phyloP scores from a whole-genome alignment of 1,284 basidiomycete genomes.

The Melampsora larici-populina region DNA sequence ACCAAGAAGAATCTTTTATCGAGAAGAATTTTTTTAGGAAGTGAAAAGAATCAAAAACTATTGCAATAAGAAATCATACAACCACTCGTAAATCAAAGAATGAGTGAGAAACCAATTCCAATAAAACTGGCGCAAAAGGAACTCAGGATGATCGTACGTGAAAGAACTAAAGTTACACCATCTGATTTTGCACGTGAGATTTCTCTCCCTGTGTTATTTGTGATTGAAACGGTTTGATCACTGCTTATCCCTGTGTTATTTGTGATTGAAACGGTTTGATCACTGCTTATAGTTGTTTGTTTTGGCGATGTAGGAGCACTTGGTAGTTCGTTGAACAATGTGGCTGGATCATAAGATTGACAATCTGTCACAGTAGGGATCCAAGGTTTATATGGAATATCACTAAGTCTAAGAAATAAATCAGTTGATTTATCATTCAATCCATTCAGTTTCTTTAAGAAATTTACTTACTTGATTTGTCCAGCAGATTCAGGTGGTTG shows the following conservation, averaged over 20 bases:
- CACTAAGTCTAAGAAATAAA: slow-evolving; percentile 45
- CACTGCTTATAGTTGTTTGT: not conserved
- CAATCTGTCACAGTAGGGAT: slow-evolving; percentile 66
- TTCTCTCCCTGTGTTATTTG: not conserved
- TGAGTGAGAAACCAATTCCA: too few relatives aligned
- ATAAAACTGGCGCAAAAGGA: too few relatives aligned
- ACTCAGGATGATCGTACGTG: too few relatives aligned
- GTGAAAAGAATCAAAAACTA: too few relatives aligned
- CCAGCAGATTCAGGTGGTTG: slow-evolving; percentile 65
- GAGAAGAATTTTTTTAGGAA: too few relatives aligned
- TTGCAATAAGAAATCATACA: too few relatives aligned
- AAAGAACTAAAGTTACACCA: too few relatives aligned
- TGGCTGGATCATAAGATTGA: slow-evolving; percentile 60
- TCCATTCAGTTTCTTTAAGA: not conserved
- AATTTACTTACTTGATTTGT: slow-evolving; percentile 54
- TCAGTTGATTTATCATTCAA: not conserved
- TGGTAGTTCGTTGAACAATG: slow-evolving; percentile 57
- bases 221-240: not conserved
- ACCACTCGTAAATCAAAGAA: too few relatives aligned
- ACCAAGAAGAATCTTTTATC: too few relatives aligned
- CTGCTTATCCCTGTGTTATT: not conserved
- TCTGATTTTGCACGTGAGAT: too few relatives aligned
- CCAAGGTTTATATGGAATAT: slow-evolving; percentile 63
- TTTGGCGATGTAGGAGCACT: not conserved
- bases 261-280: not conserved